A percentile compares a stretch with the other conserved stretches of the same genome.
Conservation (phyloP, 306 rosid species). For the Biancaea sappan region DNA sequence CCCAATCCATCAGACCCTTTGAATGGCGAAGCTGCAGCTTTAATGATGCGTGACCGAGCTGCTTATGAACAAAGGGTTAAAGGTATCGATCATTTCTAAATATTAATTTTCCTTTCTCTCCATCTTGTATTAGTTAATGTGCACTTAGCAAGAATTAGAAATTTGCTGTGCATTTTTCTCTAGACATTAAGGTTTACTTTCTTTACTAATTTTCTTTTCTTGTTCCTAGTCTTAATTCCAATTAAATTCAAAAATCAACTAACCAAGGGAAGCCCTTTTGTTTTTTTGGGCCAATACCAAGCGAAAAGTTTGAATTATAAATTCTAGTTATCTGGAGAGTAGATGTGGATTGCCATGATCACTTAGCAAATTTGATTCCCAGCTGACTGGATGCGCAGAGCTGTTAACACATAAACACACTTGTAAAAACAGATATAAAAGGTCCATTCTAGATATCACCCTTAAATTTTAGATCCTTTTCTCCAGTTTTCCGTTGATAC, state of each 20-base stretch:
- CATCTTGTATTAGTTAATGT: constrained; percentile 2
- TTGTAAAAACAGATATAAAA: background rate
- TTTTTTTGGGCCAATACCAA: too few species aligned
- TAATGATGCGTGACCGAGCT: constrained; percentile 51
- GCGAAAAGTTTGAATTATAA: background rate
- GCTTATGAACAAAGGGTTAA: constrained; percentile 49
- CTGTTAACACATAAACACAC: background rate
- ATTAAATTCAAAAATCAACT: constrained; percentile 16
- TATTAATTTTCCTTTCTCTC: constrained; percentile 8
- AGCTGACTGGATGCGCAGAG: background rate
- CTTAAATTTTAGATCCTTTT: too few species aligned
- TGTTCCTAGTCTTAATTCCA: background rate
- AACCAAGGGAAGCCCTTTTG: too few species aligned
- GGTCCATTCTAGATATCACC: background rate
- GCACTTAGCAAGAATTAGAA: background rate
- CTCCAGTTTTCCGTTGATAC: too few species aligned
- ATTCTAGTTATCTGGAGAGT: background rate
- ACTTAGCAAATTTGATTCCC: background rate
- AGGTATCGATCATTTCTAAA: constrained; percentile 34
- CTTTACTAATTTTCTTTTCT: background rate
- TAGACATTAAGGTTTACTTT: background rate
- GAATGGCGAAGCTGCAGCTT: constrained; percentile 58
- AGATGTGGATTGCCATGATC: background rate
- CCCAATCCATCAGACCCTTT: constrained; percentile 58
- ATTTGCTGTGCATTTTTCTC: background rate